Percentiles rank a stretch among this genome's conserved stretches.
These are phyloP conservation scores for Darksidea phi DNA, from an alignment of 495 filamentous ascomycete species.

Conservation along the genomic window DNA sequence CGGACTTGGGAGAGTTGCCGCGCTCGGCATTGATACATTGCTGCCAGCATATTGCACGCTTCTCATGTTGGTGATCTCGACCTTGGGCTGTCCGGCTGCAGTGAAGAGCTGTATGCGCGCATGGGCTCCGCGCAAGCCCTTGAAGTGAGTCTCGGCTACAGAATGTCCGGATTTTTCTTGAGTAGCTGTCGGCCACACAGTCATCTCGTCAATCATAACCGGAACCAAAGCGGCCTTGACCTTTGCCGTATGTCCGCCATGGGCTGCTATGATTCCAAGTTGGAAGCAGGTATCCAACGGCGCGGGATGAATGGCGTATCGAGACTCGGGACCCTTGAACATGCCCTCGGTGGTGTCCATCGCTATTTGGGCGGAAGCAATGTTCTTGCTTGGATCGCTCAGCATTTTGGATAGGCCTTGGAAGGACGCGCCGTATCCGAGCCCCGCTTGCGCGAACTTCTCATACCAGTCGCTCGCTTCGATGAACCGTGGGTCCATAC, in stretches of 20 bases:
- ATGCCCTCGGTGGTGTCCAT: constrained; percentile 5
- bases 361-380: constrained; percentile 19
- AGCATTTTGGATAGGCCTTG: constrained; percentile 28
- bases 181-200: neutral
- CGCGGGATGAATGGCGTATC: constrained; percentile 34
- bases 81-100: neutral
- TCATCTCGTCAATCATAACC: neutral
- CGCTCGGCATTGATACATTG: neutral
- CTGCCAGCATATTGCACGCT: neutral
- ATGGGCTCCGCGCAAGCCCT: neutral
- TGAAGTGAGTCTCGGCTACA: neutral
- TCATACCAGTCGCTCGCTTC: constrained; percentile 24
- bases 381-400: neutral
- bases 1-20: neutral
- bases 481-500: neutral
- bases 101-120: neutral
- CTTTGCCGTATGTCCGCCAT: neutral
- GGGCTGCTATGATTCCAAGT: constrained; percentile 20
- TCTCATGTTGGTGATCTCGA: neutral
- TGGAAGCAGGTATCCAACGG: constrained; percentile 33
- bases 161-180: neutral
- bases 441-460: constrained; percentile 27
- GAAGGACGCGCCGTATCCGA: constrained; percentile 35
- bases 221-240: constrained; percentile 23
- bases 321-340: constrained; percentile 18